Base-by-base conservation (phyloP, 805 yeast genomes). In the Pichia nakasei region DNA sequence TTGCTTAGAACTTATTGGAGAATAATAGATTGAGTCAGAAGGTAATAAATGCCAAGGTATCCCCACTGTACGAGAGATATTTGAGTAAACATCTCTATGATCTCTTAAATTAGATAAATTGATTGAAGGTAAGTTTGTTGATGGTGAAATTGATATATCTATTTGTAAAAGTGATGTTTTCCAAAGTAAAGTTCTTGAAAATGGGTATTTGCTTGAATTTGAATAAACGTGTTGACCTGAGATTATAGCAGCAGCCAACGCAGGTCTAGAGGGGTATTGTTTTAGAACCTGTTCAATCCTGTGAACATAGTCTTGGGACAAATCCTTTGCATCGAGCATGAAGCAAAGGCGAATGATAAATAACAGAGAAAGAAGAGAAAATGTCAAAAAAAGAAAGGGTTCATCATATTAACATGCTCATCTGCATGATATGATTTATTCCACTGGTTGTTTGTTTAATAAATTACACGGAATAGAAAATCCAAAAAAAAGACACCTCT, bases 31-130 rank as follows among this genome's bases (percentile, higher is more conserved):
- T 48, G 53, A 52, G 32, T 57, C 58, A 8, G 32, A 22, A 1
- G 52, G 47, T n/a, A 65, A 49, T 41, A 58, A 58, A 44, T 56
- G 54, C 67, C 67, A 64, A 1, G 69, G 68, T 7, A 64, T 55
- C 5, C 48, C 50, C 38, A 59, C 58, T 26, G 58, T 60, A 2
- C 45, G 42, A 5, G 29, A n/a, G 35, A 63, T 39, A 4, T 45
- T 35, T 3, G 41, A 40, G 41, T 54, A 63, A 9, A 33, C 37
- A 9, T 39, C 22, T 37, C 61, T 40, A 27, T 56, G 45, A 17
- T 43, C 31, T n/a, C 53, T 41, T 38, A 59, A 43, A 3, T 47
- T 48, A 1, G 49, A 19, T 15, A 59, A 42, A 12, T 51, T 38
- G 18, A 59, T 44, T 22, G 46, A 48, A 15, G 52, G 41, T 17